Evolutionary conservation across 208 protist species (phyloP), one percentile per base, ranked within the genome.

Genomic region (Trypanosoma caninum): DNA sequence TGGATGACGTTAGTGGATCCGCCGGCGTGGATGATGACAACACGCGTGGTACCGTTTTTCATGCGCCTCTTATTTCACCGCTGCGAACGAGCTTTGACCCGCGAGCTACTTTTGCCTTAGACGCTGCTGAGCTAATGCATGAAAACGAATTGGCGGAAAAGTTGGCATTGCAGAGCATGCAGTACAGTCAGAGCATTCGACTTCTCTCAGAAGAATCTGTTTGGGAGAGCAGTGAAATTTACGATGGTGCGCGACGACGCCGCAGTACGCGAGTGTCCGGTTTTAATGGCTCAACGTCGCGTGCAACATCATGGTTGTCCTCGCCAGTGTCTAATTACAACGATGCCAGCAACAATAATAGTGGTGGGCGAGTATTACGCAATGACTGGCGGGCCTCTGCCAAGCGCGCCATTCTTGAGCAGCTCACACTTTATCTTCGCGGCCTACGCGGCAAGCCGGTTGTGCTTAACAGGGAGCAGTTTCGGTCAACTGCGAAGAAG

Each of bases 371-470:
- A n/a, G 40, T 37, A 6, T 22, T 47, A 14, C 13, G 41, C 2
- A 58, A 65, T 50, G 76, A 87, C 59, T 93, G 87, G 84, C 82
- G 87, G 27, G 59, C 58, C 3, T 62, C 65, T 13, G 87, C 87
- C 23, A 93, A 93, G 79, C 80, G 81, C 18, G 76, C 74, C 3
- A 93, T 93, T 59, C 73, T 89, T 31, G 72, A 91, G 67, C 78
- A 86, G 65, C 76, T 90, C 0, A 91, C 87, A 16, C 51, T 89
- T 27, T 91, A 89, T 72, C 70, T 80, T 18, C 69, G 73, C 11
- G 83, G 83, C 0, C 55, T 70, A 4, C 57, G 69, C 23, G 83
- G 80, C 4, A 69, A 62, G 64, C 87, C 87, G 35, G 45, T 51
- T n/a, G 72, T 91, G 30, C 61, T 94, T 23, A 74, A 42, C 31